Percentiles rank a stretch among this genome's conserved stretches.
Evolutionary conservation across 2,329 filamentous ascomycete genomes (phyloP).

Genomic region (Daldinia eschscholtzii): DNA sequence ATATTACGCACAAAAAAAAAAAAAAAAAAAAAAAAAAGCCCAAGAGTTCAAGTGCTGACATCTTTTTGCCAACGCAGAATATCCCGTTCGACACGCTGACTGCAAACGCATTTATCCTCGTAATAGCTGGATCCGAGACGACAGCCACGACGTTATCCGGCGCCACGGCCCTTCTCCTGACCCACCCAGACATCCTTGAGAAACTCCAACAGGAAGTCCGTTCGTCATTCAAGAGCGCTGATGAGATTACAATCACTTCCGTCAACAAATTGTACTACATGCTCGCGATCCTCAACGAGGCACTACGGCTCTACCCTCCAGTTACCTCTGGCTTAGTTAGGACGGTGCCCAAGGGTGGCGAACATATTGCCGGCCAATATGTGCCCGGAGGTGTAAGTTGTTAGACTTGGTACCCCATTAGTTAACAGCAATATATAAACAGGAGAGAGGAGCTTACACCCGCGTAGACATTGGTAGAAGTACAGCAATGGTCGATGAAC

Average conservation of each 20-base stretch:
- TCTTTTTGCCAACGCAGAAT: slow-evolving; percentile 34
- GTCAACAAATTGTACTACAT: slow-evolving; percentile 56
- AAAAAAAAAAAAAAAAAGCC: no score
- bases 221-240: slow-evolving; percentile 52
- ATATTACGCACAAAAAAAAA: no score
- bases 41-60: slow-evolving; percentile 2
- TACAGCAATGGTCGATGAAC: slow-evolving; percentile 56
- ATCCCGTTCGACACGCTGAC: slow-evolving; percentile 48
- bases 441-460: not conserved
- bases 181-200: slow-evolving; percentile 50
- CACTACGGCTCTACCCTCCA: slow-evolving; percentile 58
- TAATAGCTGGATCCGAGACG: slow-evolving; percentile 51
- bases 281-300: slow-evolving; percentile 58
- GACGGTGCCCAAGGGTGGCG: slow-evolving; percentile 42
- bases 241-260: slow-evolving; percentile 56
- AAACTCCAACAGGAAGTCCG: slow-evolving; percentile 58
- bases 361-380: slow-evolving; percentile 45
- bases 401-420: no score
- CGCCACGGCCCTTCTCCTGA: slow-evolving; percentile 49
- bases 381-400: slow-evolving; percentile 48
- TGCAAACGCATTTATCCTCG: slow-evolving; percentile 48
- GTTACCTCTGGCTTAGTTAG: slow-evolving; percentile 47
- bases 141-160: slow-evolving; percentile 51
- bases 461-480: slow-evolving; percentile 54
- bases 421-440: not conserved